phyloP scores from a whole-genome alignment of 345 rosid species.

The Salix dunnii region DNA sequence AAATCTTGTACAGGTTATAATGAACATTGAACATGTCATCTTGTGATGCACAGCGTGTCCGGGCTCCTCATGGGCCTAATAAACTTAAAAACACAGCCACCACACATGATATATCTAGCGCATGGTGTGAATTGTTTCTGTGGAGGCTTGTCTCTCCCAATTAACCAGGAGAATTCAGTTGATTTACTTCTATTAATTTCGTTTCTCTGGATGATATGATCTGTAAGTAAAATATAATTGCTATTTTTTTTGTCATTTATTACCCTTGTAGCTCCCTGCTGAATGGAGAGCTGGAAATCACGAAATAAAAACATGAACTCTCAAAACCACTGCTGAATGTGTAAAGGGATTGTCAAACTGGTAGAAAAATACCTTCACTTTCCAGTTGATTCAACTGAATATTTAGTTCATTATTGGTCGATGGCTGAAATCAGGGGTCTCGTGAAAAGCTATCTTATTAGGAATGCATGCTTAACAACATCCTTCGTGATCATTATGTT shows the following conservation, averaged over 20 bases:
- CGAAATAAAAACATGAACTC: background rate
- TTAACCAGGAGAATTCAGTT: background rate
- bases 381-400: background rate
- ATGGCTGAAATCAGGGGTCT: background rate
- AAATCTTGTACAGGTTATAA: background rate
- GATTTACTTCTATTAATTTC: background rate
- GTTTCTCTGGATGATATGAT: background rate
- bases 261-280: background rate
- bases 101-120: background rate
- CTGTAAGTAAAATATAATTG: background rate
- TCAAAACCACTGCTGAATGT: background rate
- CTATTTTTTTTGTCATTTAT: background rate
- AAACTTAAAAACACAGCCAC: background rate
- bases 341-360: background rate
- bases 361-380: background rate
- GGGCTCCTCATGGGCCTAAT: background rate
- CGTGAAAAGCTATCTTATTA: background rate
- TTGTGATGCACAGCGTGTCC: background rate
- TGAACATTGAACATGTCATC: background rate
- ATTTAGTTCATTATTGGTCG: background rate
- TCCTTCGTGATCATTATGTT: background rate
- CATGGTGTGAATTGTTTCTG: background rate
- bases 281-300: background rate
- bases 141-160: background rate
- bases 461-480: background rate